phyloP scores from a whole-genome alignment of 1,284 basidiomycete genomes.

The Apiotrichum sp. region DNA sequence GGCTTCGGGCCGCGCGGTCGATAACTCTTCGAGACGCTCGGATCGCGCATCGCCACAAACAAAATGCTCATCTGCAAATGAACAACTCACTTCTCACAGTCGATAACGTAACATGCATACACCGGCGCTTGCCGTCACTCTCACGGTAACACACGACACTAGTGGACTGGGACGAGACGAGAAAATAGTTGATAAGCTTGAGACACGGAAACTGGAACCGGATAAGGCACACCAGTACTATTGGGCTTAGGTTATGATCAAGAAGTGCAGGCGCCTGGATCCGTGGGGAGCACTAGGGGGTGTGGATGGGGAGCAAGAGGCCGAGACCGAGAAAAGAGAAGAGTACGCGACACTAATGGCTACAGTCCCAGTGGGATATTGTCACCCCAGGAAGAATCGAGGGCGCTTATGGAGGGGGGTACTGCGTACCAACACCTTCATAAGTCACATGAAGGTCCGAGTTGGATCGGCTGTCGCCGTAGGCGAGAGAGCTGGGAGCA shows the following conservation, averaged over 20 bases:
- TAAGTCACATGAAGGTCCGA: conserved; percentile 2
- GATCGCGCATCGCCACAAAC: no score
- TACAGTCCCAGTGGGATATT: neutral
- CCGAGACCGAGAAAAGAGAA: neutral
- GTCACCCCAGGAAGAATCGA: no score
- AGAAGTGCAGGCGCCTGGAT: no score
- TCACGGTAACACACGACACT: neutral
- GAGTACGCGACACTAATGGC: neutral
- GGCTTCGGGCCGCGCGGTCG: no score
- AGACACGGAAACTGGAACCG: no score
- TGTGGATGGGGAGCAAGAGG: neutral
- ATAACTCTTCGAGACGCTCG: no score
- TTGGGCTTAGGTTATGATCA: no score
- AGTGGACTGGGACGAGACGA: neutral
- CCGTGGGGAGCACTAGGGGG: neutral
- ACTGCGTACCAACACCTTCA: neutral
- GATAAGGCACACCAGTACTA: neutral
- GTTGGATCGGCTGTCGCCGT: neutral
- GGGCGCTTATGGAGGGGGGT: neutral
- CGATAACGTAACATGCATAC: conserved; percentile 4
- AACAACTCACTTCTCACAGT: no score
- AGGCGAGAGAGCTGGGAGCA: neutral
- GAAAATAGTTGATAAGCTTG: no score
- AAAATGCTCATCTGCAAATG: no score
- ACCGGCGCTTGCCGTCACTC: neutral